Base-by-base conservation (phyloP, 352 stramenopile species). In the Phytophthora meadii region DNA sequence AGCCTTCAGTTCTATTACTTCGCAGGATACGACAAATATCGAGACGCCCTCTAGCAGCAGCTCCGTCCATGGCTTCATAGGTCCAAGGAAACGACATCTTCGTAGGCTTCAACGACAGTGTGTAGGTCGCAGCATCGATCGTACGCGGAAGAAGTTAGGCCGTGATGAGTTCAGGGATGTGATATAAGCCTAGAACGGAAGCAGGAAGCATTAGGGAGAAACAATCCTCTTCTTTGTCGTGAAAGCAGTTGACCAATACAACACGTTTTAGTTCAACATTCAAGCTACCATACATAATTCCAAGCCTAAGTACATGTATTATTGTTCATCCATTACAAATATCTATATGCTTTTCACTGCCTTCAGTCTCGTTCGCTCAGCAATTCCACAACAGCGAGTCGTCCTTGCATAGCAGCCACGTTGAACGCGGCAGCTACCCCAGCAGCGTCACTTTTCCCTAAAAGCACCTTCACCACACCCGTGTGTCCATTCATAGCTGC, bases 401-500 rank as follows among this genome's bases (percentile, higher is more conserved):
- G 59, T 4, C 59, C 59, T 44, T 67, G 50, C 59, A 67, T 61
- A 7, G 51, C 50, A 4, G 59, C 59, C 25, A 61, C 51, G 3
- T 67, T 61, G 27, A 67, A 67, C 1, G 59, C 59, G 19, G 41
- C 6, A 2, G 42, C 44, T n/a, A 67, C 59, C 19, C 59, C 59
- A 37, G 25, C 34, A 2, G 32, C 42, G 19, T 67, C 59, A 32
- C 50, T 67, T 46, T 67, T 67, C 42, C 37, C 8, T 6, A 67
- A 42, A 17, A 67, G 14, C 41, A 55, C 50, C 41, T 55, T 67
- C 4, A 67, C 59, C 25, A 51, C 59, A 1, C 61, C 51, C 2
- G 32, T 51, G 32, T 67, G 59, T 22, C 50, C 59, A 14, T 55
- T 67, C 50, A 67, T 67, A 1, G 59, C 59, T 17, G 59, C 59